Evolutionary conservation across 2,329 filamentous ascomycete genomes (phyloP).

Genomic region (Ceratocystis cacaofunesta): DNA sequence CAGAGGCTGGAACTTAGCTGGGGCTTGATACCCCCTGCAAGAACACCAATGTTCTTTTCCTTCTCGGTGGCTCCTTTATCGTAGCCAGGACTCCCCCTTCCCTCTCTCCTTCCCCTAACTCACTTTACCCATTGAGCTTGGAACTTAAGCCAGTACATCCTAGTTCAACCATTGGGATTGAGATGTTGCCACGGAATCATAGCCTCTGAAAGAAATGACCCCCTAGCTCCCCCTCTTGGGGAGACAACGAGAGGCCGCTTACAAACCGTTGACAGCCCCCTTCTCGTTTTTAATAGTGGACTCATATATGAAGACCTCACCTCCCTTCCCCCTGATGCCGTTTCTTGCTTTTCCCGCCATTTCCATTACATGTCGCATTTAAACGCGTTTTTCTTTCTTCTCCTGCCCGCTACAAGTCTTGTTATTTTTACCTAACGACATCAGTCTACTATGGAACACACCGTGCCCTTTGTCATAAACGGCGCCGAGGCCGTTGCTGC

Average conservation of each 20-base stretch:
- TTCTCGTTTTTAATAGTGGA: background rate
- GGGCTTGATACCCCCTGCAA: too few species aligned
- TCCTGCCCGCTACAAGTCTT: background rate
- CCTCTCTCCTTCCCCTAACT: too few species aligned
- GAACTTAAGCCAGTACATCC: background rate
- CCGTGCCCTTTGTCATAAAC: conserved; percentile 30
- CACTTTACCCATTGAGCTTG: background rate
- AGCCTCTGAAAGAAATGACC: background rate
- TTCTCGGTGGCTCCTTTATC: too few species aligned
- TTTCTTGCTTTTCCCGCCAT: background rate
- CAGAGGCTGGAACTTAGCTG: too few species aligned
- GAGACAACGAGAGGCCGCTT: background rate
- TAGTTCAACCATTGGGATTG: background rate
- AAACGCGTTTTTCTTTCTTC: too few species aligned
- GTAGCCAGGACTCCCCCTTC: too few species aligned
- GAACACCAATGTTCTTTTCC: too few species aligned
- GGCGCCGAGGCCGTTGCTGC: conserved; percentile 31
- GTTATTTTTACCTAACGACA: background rate
- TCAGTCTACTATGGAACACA: background rate
- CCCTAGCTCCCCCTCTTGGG: background rate
- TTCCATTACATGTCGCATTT: background rate
- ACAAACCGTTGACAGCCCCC: background rate
- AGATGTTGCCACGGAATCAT: background rate
- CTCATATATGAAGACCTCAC: background rate
- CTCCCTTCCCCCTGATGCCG: background rate